These are phyloP conservation scores for Chalara sp. DNA, from an alignment of 2,329 filamentous ascomycete species.

Conservation along the genomic window DNA sequence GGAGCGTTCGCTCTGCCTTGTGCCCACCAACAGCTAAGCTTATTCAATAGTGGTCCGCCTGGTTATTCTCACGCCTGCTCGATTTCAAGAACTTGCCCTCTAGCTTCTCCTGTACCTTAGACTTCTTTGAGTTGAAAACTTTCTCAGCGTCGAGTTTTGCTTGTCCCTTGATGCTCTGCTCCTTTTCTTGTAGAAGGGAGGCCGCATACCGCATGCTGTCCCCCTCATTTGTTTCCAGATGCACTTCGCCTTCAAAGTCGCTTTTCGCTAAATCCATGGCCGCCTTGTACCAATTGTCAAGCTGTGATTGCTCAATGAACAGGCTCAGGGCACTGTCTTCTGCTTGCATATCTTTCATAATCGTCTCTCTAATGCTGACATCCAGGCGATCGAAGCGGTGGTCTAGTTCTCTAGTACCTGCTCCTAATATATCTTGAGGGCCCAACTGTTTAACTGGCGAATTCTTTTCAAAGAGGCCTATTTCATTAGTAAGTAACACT, in stretches of 20 bases:
- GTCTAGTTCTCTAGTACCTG: constrained; percentile 55
- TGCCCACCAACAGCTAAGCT: background rate
- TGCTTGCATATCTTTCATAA: constrained; percentile 63
- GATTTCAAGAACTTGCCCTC: too few species aligned
- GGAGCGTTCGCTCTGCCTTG: too few species aligned
- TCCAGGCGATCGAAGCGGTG: constrained; percentile 53
- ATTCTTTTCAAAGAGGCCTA: constrained; percentile 33
- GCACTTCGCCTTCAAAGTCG: constrained; percentile 29
- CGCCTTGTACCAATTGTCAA: constrained; percentile 61
- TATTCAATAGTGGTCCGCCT: too few species aligned
- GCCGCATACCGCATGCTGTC: constrained; percentile 15
- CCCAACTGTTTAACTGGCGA: constrained; percentile 38
- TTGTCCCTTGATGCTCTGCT: constrained; percentile 14
- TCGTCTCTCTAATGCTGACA: constrained; percentile 56
- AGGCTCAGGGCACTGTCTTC: constrained; percentile 63
- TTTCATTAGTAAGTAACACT: constrained; percentile 22
- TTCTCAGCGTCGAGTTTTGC: too few species aligned
- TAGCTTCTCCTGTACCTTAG: too few species aligned
- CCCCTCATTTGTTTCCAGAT: constrained; percentile 20
- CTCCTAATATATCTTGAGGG: constrained; percentile 50
- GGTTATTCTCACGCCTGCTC: too few species aligned
- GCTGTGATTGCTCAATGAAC: constrained; percentile 59
- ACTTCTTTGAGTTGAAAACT: too few species aligned
- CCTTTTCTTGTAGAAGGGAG: constrained; percentile 17
- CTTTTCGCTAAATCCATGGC: constrained; percentile 31